Conservation (phyloP, 1,139 yeast genomes). For the Candida sanyaensis region DNA sequence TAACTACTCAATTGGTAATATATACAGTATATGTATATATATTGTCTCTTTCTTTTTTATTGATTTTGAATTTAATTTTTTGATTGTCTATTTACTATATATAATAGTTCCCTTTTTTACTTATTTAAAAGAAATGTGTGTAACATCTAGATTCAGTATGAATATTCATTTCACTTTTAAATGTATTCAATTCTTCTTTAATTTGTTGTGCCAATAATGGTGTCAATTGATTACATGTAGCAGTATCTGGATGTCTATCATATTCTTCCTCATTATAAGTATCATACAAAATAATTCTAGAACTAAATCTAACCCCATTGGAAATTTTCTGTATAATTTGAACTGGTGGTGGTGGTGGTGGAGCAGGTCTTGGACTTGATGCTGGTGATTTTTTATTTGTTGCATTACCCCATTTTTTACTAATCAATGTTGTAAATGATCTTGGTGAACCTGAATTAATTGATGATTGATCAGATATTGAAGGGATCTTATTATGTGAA, state of each 20-base stretch:
- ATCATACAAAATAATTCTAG: conserved; percentile 81
- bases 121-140: conserved; percentile 66
- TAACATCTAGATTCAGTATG: conserved; percentile 76
- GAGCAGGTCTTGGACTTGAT: conserved; percentile 10
- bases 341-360: conserved; percentile 8
- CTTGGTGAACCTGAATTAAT: conserved; percentile 24
- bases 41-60: no score
- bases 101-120: no score
- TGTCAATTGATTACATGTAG: conserved; percentile 90
- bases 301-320: conserved; percentile 69
- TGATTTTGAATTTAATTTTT: no score
- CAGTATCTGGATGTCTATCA: conserved; percentile 91
- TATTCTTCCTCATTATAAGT: conserved; percentile 85
- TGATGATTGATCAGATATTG: conserved; percentile 22
- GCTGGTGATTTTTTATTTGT: conserved; percentile 6
- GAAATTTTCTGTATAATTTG: conserved; percentile 10
- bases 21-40: no score
- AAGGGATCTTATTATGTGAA: conserved; percentile 30
- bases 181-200: conserved; percentile 78
- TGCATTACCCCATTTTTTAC: conserved; percentile 22
- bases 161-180: conserved; percentile 79
- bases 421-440: conserved; percentile 33
- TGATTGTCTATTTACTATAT: no score
- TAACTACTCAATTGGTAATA: no score
- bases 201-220: conserved; percentile 87